A percentile compares a stretch with the other conserved stretches of the same genome.
Evolutionary conservation across 2,329 filamentous ascomycete species (phyloP).

Genomic region (Didymella glomerata): DNA sequence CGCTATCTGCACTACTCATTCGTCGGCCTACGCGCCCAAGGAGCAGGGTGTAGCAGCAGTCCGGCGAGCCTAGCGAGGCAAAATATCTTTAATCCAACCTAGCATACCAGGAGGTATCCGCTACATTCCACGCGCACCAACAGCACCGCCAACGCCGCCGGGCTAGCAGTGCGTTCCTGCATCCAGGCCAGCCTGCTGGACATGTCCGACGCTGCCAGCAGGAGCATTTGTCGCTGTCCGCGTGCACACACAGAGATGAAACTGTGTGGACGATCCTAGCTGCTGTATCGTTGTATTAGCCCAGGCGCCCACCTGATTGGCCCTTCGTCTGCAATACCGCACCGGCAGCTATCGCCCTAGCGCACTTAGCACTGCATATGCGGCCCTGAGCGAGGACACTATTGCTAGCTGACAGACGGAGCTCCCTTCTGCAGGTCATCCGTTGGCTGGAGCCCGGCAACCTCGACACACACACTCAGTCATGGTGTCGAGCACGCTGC

Average conservation of each 20-base stretch:
- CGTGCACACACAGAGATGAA: constrained; percentile 12
- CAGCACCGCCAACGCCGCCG: neutral
- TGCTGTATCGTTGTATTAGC: neutral
- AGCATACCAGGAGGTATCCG: neutral
- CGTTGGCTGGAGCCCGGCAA: constrained; percentile 5
- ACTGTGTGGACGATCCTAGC: constrained; percentile 17
- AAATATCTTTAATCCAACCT: constrained; percentile 16
- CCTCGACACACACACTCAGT: constrained; percentile 9
- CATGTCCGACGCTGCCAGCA: constrained; percentile 1
- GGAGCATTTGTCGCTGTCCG: constrained; percentile 9
- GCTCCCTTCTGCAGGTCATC: constrained; percentile 17
- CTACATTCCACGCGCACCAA: constrained; percentile 16
- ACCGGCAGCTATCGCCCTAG: constrained; percentile 18
- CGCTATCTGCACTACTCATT: constrained; percentile 9
- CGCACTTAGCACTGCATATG: constrained; percentile 12
- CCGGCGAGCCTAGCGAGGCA: constrained; percentile 15
- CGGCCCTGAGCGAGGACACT: constrained; percentile 12
- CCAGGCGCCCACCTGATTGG: constrained; percentile 8
- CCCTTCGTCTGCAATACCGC: neutral
- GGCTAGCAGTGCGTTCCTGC: constrained; percentile 13
- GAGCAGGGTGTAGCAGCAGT: constrained; percentile 11
- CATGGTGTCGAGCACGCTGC: constrained; percentile 12
- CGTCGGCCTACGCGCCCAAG: constrained; percentile 21
- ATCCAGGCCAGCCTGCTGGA: constrained; percentile 1
- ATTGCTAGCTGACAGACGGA: constrained; percentile 16